Evolutionary conservation across 768 basidiomycete species (phyloP), one percentile per base, ranked within the genome.

Genomic region (Boletus patriciae): DNA sequence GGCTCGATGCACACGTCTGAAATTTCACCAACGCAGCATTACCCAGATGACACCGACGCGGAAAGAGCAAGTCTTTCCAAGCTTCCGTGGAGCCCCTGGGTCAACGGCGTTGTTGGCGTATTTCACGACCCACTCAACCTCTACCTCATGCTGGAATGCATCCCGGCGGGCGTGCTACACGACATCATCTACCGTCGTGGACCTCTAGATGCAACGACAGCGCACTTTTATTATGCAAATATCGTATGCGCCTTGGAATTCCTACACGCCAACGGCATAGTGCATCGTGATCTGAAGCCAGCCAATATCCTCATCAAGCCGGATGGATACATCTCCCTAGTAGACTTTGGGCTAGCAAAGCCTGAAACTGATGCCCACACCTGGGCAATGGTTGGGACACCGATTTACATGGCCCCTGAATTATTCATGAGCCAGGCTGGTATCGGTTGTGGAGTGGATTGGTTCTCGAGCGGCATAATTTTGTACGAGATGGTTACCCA

Each of bases 281-380:
- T 77, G 8, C 83, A 85, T 55, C 76, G 82, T 19, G 83, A 86
- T 62, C 52, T 86, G 19, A 85, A 85, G 62, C 83, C 84, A 2
- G 78, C 77, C 19, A 85, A 85, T 48, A 76, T 86, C 46, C 74
- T 86, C 49, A 52, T 86, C 55, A 82, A 80, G 42, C 61, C 73
- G 3, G 81, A 83, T 62, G 84, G 84, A 25, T 86, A 86, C 61
- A 71, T 85, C 27, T 66, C 71, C 54, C 57, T 86, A 1, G 75
- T 76, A 10, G 84, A 86, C 62, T 82, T 87, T 59, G 83, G 83
- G 4, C 56, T 70, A 23, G 72, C 79, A 1, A 59, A 66, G 34
- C 38, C 43, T 3, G 61, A 70, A 18, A 54, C 53, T 4, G 34
- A 57, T 6, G 57, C 69, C 0, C 47, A 66, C 43, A 36, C 48